Evolutionary conservation across 768 basidiomycete species (phyloP), one percentile per base, ranked within the genome.

Genomic region (Boletus rubropictus): DNA sequence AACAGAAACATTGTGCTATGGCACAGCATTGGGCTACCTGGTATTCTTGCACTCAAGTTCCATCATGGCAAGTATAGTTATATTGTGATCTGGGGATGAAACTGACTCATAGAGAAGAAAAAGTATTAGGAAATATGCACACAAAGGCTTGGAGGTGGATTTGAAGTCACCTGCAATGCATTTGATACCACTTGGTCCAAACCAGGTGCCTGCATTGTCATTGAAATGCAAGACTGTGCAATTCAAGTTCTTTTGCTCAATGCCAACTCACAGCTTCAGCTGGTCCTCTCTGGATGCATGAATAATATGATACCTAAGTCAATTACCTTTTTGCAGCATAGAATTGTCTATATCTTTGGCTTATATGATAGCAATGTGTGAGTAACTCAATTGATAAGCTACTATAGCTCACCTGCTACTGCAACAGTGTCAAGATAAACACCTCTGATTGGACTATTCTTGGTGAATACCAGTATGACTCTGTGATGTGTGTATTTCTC

Each of bases 351-450:
- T 44, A 32, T 52, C 1, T 52, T 52, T 35, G 46, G 51, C 6
- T 29, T 48, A 15, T 52, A 33, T n/a, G 42, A 52, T 40, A 42
- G 51, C 17, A 52, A 52, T 5, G 21, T 52, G 50, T 52, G 7
- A 42, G 47, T 34, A 17, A 17, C 12, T 4, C n/a, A n/a, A n/a
- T n/a, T n/a, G 10, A 41, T 29, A 20, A 9, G 7, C 7, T 14
- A 9, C 9, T 17, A 24, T 12, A 32, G 12, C 39, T 40, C 17
- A 40, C 18, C 11, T 18, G 11, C 24, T 22, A n/a, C n/a, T n/a
- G n/a, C n/a, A 6, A 7, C 17, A 43, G 42, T 11, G 24, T 43
- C 21, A 43, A 43, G 21, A 43, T 43, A 24, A 43, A 43, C 7
- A 12, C 29, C 7, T 20, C 29, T 11, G 28, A 46, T 32, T 36